Base-by-base conservation (phyloP, 2,329 filamentous ascomycete species). In the Beauveria scarabaeidicola region DNA sequence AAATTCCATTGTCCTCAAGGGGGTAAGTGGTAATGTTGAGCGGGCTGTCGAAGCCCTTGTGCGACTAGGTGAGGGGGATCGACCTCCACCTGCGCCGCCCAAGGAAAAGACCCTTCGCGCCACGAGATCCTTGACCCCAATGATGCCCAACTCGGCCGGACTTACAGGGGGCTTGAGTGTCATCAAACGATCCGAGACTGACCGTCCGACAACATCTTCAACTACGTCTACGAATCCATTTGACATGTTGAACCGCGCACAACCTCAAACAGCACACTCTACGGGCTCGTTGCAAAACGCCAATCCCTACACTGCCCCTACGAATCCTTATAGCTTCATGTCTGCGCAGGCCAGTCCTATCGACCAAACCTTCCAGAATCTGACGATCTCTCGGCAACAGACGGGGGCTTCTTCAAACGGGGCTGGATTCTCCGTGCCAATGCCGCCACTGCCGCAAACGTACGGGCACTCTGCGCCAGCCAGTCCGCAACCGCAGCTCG, bases 1-100 rank as follows among this genome's bases (percentile, higher is more conserved):
- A 61, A 97, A 97, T 68, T 80, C 84, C 5, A 85, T 88, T 56
- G 85, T 97, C 27, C 76, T 99, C 19, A 92, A 91, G 69, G 88
- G 89, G 3, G 81, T 95, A 32, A 86, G 88, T 68, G 92, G 93
- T 4, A 92, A 94, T 68, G 70, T 99, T 61, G 91, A 97, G 66
- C 88, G 85, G 71, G 86, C 93, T 0, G 85, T 97, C 48, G 93
- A 97, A 72, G 84, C 90, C 19, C 74, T 99, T 67, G 84, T 94
- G 60, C 83, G 91, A 65, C 75, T 97, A 43, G 93, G 92, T 27
- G 91, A 96, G 69, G 86, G 84, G 36, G 75, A 74, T 61, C 78
- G 78, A 58, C 67, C 65, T 25, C 74, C 64, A 62, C 72, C 61
- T 19, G 62, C 67, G 17, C 67, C 76, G 7, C 77, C 79, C 60